Percentiles rank a stretch among this genome's conserved stretches.
These are phyloP conservation scores for Eutrema yunnanense DNA, from an alignment of 345 rosid genomes.

Conservation along the genomic window DNA sequence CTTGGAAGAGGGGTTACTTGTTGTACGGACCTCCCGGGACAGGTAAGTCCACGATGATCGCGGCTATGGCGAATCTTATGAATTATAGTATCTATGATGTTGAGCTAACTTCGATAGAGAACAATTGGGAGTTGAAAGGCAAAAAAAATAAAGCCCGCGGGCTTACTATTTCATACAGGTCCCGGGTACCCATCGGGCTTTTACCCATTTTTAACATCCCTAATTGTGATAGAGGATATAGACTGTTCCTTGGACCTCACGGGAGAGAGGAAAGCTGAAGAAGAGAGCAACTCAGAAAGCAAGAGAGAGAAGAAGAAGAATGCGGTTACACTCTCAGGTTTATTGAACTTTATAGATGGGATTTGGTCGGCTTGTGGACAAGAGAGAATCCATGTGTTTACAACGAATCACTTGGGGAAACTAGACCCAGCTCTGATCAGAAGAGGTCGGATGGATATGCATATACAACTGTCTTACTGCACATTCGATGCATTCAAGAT, in stretches of 20 bases:
- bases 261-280: conserved; percentile 23
- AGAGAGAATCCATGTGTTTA: conserved; percentile 36
- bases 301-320: background rate
- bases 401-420: conserved; percentile 34
- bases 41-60: conserved; percentile 41
- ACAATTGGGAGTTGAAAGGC: conserved; percentile 35
- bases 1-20: conserved; percentile 44
- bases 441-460: conserved; percentile 44
- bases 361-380: conserved; percentile 42
- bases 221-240: conserved; percentile 41
- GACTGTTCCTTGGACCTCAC: conserved; percentile 43
- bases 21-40: conserved; percentile 41
- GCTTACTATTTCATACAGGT: no score
- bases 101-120: conserved; percentile 28
- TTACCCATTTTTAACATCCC: no score
- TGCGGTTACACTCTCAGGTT: conserved; percentile 37
- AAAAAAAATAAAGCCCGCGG: no score
- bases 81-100: conserved; percentile 36
- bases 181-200: no score
- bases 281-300: background rate
- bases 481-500: conserved; percentile 38
- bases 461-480: conserved; percentile 40
- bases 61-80: conserved; percentile 38
- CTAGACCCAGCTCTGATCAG: conserved; percentile 44
- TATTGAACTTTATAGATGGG: conserved; percentile 44